Percentiles rank a stretch among this genome's conserved stretches.
Conservation (phyloP, 2,329 filamentous ascomycete species). For the Amauroascus verrucosus region DNA sequence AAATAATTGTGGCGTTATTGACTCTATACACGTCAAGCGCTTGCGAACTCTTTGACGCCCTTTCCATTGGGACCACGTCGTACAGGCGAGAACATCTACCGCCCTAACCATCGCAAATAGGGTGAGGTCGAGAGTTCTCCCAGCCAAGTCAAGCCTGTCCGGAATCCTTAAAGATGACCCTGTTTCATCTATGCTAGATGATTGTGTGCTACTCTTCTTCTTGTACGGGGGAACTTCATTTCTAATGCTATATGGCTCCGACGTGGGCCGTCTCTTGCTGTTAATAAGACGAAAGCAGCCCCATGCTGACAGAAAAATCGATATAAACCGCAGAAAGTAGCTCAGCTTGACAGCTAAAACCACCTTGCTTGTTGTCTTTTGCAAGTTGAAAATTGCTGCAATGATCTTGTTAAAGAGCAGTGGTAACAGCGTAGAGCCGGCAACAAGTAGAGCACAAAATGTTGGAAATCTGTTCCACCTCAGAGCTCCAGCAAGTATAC, state of each 20-base stretch:
- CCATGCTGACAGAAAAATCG: conserved; percentile 42
- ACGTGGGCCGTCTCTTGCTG: conserved; percentile 21
- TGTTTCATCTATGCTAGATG: not conserved
- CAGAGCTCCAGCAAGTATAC: conserved; percentile 32
- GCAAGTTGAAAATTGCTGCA: conserved; percentile 8
- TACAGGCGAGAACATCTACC: conserved; percentile 58
- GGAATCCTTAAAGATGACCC: not conserved
- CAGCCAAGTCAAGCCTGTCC: conserved; percentile 42
- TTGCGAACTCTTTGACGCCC: conserved; percentile 24
- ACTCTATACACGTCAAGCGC: conserved; percentile 32
- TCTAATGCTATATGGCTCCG: conserved; percentile 5
- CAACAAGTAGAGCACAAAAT: conserved; percentile 44
- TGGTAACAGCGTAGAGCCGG: conserved; percentile 42
- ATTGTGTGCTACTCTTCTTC: not conserved
- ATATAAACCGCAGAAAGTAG: conserved; percentile 31
- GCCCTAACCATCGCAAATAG: conserved; percentile 67
- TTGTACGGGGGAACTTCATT: not conserved
- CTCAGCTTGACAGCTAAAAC: conserved; percentile 5
- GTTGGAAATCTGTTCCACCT: conserved; percentile 42
- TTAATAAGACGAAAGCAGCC: conserved; percentile 43
- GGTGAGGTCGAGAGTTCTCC: conserved; percentile 70
- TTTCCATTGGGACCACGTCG: conserved; percentile 50
- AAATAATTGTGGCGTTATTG: conserved; percentile 36
- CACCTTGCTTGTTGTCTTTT: conserved; percentile 5
- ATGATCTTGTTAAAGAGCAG: conserved; percentile 17